Evolutionary conservation across 805 yeast species (phyloP), one percentile per base, ranked within the genome.

Genomic region (Kodamaea nitidulidarum): DNA sequence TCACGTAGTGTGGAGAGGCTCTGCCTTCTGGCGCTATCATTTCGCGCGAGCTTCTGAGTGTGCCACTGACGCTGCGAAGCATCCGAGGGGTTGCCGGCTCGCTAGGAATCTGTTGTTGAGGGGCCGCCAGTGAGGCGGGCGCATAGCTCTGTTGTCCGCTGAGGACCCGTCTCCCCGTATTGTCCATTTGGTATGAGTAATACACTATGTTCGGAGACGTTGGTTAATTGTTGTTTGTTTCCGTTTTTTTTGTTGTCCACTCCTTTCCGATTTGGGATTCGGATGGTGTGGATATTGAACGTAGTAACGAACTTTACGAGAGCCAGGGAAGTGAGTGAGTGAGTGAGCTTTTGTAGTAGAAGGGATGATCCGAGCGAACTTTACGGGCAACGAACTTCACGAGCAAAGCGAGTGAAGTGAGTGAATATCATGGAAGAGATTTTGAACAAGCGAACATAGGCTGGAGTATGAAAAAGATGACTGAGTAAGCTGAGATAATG

Each of bases 51-150:
- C 21, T 30, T 30, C 21, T 47, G 26, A 52, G 49, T 42, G 59
- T 58, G 1, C 73, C 74, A 44, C 78, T 71, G 3, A 75, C 73
- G 50, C 76, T 77, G 48, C 84, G 67, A 35, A 80, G 60, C 86
- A 81, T 81, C 48, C 86, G 61, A 7, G 86, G 84, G 1, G 87
- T 80, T 2, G 86, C 86, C 2, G 84, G 84, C 11, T 60, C 70
- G 18, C 55, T 58, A 2, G 51, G 47, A 16, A 29, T 31, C 18
- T 14, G 31, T 10, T 27, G 32, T 11, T 28, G 21, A 3, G 38
- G 38, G 11, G 32, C 20, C 16, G 10, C 10, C 11, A 15, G 28
- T 16, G 21, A 16, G 17, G 16, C 17, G 10, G 31, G 31, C 15
- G 15, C 31, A 12, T 30, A 30, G 20, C 32, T 21, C 21, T 30